A percentile compares a stretch with the other conserved stretches of the same genome.
phyloP scores from a whole-genome alignment of 73 alveolate species.

The Stentor coeruleus region DNA sequence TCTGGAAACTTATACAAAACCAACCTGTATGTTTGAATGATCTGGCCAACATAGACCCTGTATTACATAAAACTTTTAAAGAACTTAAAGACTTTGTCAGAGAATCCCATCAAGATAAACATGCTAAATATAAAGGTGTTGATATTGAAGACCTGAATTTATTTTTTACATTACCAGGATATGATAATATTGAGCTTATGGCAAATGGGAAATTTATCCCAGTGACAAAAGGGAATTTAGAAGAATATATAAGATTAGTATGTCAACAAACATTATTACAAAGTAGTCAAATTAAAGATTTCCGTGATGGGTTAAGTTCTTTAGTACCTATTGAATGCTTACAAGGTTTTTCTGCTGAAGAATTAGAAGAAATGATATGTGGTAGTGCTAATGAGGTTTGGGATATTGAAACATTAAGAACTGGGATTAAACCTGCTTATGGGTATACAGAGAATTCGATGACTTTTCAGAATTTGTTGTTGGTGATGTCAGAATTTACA shows the following conservation, averaged over 20 bases:
- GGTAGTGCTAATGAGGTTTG: slow-evolving; percentile 69
- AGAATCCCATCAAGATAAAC: neutral
- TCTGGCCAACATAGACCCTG: slow-evolving; percentile 15
- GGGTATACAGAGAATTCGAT: slow-evolving; percentile 66
- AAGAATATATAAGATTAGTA: slow-evolving; percentile 73
- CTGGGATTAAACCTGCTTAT: slow-evolving; percentile 73
- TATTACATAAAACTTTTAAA: slow-evolving; percentile 22
- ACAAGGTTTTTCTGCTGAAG: slow-evolving; percentile 65
- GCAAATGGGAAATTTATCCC: slow-evolving; percentile 60
- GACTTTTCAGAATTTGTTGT: slow-evolving; percentile 47
- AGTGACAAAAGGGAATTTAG: slow-evolving; percentile 58
- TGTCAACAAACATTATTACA: slow-evolving; percentile 57
- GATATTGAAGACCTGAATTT: slow-evolving; percentile 61
- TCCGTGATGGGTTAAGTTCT: slow-evolving; percentile 73
- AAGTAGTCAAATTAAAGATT: slow-evolving; percentile 56
- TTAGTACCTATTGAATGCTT: slow-evolving; percentile 57
- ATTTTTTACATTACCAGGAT: slow-evolving; percentile 78
- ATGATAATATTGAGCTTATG: slow-evolving; percentile 58
- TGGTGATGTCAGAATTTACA: slow-evolving; percentile 33
- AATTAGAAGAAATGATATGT: slow-evolving; percentile 75
- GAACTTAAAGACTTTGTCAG: slow-evolving; percentile 53
- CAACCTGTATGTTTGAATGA: slow-evolving; percentile 42
- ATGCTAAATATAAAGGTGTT: slow-evolving; percentile 20
- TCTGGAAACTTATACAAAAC: slow-evolving; percentile 75
- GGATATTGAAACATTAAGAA: slow-evolving; percentile 43